Evolutionary conservation across 176 grass and related monocot species (phyloP), one percentile per base, ranked within the genome.

Genomic region (Zizania latifolia): DNA sequence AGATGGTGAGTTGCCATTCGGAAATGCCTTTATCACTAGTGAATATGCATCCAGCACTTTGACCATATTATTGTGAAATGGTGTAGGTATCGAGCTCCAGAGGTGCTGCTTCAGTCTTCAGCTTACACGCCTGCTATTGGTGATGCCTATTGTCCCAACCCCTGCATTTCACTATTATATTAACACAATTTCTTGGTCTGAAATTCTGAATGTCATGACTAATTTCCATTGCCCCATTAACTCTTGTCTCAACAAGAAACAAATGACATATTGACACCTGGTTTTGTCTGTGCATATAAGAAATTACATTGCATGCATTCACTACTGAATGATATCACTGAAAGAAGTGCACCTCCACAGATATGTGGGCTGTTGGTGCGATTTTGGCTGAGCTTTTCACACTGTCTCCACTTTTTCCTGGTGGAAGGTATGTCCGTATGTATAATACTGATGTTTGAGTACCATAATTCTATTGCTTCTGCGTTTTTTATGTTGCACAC

Each of bases 301-400:
- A 19, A n/a, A 22, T 57, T 7, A 23, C 23, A 17, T 68, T 22
- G 29, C 10, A 29, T 21, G 14, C 28, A 56, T 71, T 39, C 48
- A 35, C 2, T 13, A 7, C 19, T 56, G 19, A 58, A 38, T 75
- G 54, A 30, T 71, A 35, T 62, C 16, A 46, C 45, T 88, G 74
- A 78, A 33, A 35, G 10, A 23, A 48, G 17, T 63, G 39, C 34
- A 36, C 32, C 68, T 80, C 63, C 67, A 58, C 86, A 97, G 93
- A 93, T 45, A 86, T 97, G 82, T 97, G 93, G 93, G 90, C 93
- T 24, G 74, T 97, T 64, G 93, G 93, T 78, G 90, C 90, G 23
- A 97, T 97, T 82, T 83, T 97, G 62, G 90, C 93, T 34, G 93
- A 97, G 83, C 93, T 97, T 43, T 97, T 90, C 35, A 88, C 85